Evolutionary conservation across 192 early-diverging fungal species (phyloP), one percentile per base, ranked within the genome.

Genomic region (Funneliformis geosporum): DNA sequence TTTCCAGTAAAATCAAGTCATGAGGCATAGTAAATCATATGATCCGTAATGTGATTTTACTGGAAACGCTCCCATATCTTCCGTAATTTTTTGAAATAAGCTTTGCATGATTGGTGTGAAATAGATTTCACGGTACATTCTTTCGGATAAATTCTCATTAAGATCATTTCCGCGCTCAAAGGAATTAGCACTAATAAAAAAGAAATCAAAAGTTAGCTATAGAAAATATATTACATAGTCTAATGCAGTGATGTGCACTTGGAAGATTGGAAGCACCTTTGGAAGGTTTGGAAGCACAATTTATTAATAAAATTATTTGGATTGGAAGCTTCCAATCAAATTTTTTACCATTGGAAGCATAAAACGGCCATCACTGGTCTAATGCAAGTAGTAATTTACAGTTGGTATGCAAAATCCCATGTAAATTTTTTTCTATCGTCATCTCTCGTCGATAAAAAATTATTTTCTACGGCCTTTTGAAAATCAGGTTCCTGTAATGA

Each of bases 301-400:
- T n/a, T n/a, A n/a, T n/a, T n/a, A n/a, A n/a, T n/a, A n/a, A n/a
- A n/a, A n/a, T n/a, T n/a, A n/a, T n/a, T n/a, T n/a, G n/a, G n/a
- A n/a, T n/a, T n/a, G n/a, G n/a, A n/a, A n/a, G n/a, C n/a, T n/a
- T n/a, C n/a, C n/a, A n/a, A n/a, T n/a, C n/a, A n/a, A n/a, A n/a
- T n/a, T n/a, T n/a, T n/a, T n/a, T n/a, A n/a, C n/a, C n/a, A n/a
- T n/a, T n/a, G n/a, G n/a, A n/a, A n/a, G n/a, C n/a, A n/a, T n/a
- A n/a, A n/a, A n/a, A n/a, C n/a, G n/a, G n/a, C n/a, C n/a, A n/a
- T n/a, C n/a, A n/a, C n/a, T n/a, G n/a, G n/a, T n/a, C n/a, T n/a
- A n/a, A 70, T 70, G 40, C 40, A 70, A 71, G 69, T 71, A 71
- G 69, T 71, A 71, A 71, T 73, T 73, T 73, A 73, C 46, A 73